Percentiles rank a stretch among this genome's conserved stretches.
Evolutionary conservation across 805 yeast genomes (phyloP).

Genomic region (Starmerella geochares): DNA sequence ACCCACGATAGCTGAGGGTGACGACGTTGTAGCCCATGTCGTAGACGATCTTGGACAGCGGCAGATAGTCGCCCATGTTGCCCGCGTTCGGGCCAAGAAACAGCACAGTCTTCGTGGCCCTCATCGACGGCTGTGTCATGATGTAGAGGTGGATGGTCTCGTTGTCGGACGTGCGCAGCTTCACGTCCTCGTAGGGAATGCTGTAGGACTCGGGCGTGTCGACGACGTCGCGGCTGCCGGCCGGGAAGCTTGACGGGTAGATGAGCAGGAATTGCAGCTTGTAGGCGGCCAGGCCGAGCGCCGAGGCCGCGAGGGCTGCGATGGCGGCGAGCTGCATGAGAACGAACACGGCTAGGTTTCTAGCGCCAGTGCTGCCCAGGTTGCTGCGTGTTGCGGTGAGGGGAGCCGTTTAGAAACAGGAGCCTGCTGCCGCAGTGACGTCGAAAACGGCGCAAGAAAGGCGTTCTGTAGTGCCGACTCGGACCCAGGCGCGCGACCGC

Average conservation of each 20-base stretch:
- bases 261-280: conserved; percentile 50
- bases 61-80: conserved; percentile 82
- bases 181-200: conserved; percentile 53
- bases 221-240: conserved; percentile 53
- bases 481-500: no score
- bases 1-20: conserved; percentile 82
- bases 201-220: conserved; percentile 67
- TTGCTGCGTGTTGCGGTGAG: no score
- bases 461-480: no score
- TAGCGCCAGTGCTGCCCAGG: no score
- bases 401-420: no score
- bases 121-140: conserved; percentile 33
- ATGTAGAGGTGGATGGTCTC: conserved; percentile 56
- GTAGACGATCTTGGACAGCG: conserved; percentile 64
- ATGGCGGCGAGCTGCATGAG: conserved; percentile 14
- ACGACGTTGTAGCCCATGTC: conserved; percentile 65
- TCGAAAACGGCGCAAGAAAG: no score
- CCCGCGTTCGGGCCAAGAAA: conserved; percentile 91
- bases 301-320: conserved; percentile 10
- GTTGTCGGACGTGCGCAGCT: conserved; percentile 58
- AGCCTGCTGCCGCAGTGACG: no score
- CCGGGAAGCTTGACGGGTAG: conserved; percentile 76
- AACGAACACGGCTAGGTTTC: no score
- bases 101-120: conserved; percentile 51
- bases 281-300: conserved; percentile 22